Evolutionary conservation across 2,329 filamentous ascomycete genomes (phyloP).

Genomic region (Apiospora sp.): DNA sequence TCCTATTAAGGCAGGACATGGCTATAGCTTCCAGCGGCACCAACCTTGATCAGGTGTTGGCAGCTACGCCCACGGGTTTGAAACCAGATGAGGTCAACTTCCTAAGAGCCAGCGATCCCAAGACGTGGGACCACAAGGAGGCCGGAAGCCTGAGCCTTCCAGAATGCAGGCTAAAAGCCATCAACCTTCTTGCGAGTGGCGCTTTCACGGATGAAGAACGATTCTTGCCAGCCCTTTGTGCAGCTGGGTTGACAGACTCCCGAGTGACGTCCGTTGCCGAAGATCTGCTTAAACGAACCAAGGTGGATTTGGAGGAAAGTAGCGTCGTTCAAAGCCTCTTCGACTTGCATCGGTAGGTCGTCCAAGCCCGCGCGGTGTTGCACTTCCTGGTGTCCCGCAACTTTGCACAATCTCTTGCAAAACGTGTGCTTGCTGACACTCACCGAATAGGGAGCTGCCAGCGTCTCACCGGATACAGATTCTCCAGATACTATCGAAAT

Average conservation of each 20-base stretch:
- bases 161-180: conserved; percentile 73
- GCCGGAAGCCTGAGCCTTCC: conserved; percentile 70
- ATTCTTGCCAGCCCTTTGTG: conserved; percentile 83
- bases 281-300: conserved; percentile 83
- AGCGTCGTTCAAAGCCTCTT: conserved; percentile 57
- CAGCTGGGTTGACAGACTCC: conserved; percentile 82
- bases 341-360: conserved; percentile 22
- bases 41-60: conserved; percentile 39
- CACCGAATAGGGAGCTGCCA: conserved; percentile 65
- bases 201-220: conserved; percentile 85
- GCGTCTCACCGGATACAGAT: conserved; percentile 80
- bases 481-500: conserved; percentile 78
- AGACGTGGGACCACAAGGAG: conserved; percentile 70
- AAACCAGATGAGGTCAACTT: conserved; percentile 73
- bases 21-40: conserved; percentile 37
- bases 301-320: conserved; percentile 75
- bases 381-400: not conserved
- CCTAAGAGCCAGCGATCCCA: conserved; percentile 71
- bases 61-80: conserved; percentile 61
- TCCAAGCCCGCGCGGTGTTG: conserved; percentile 44
- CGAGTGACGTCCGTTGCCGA: conserved; percentile 86
- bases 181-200: conserved; percentile 81
- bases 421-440: not conserved
- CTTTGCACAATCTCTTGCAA: not conserved
- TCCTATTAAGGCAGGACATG: conserved; percentile 68